Evolutionary conservation across 2,329 filamentous ascomycete genomes (phyloP).

Genomic region (Drechslera avenae): DNA sequence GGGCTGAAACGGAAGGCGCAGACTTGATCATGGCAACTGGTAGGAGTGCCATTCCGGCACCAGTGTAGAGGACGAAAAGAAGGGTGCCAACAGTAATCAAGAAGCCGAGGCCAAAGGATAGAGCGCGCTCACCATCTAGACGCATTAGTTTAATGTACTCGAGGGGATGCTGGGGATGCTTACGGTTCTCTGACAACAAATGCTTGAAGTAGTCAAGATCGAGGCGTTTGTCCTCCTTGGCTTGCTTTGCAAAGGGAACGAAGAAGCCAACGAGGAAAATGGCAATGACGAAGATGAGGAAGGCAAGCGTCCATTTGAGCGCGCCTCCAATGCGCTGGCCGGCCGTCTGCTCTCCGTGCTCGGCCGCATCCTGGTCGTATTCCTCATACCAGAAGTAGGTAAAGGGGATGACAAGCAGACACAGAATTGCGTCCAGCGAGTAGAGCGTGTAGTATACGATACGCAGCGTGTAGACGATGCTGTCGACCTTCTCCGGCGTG

Average conservation of each 20-base stretch:
- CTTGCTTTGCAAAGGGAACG: conserved; percentile 75
- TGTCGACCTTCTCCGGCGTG: conserved; percentile 76
- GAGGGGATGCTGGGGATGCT: conserved; percentile 33
- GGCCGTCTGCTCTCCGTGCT: conserved; percentile 75
- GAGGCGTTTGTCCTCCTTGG: conserved; percentile 65
- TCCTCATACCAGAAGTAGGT: conserved; percentile 99
- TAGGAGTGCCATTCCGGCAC: conserved; percentile 83
- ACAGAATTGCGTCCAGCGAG: conserved; percentile 87
- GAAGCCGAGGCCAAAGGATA: conserved; percentile 89
- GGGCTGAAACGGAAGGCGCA: conserved; percentile 82
- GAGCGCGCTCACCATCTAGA: conserved; percentile 80
- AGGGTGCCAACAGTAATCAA: conserved; percentile 85
- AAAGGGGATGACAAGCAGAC: conserved; percentile 88
- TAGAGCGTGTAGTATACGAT: conserved; percentile 93
- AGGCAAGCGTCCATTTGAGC: conserved; percentile 86
- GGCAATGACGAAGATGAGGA: conserved; percentile 77
- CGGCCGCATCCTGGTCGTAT: conserved; percentile 87
- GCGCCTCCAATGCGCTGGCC: conserved; percentile 78
- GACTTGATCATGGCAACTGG: conserved; percentile 92
- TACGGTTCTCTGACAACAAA: conserved; percentile 79
- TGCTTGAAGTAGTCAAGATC: conserved; percentile 92
- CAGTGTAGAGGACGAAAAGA: conserved; percentile 87
- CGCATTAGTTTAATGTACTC: conserved; percentile 15
- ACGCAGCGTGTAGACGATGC: conserved; percentile 79
- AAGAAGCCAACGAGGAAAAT: conserved; percentile 95